A percentile compares a stretch with the other conserved stretches of the same genome.
phyloP scores from a whole-genome alignment of 2,329 filamentous ascomycete species.

The Exophiala lecanii-corni region DNA sequence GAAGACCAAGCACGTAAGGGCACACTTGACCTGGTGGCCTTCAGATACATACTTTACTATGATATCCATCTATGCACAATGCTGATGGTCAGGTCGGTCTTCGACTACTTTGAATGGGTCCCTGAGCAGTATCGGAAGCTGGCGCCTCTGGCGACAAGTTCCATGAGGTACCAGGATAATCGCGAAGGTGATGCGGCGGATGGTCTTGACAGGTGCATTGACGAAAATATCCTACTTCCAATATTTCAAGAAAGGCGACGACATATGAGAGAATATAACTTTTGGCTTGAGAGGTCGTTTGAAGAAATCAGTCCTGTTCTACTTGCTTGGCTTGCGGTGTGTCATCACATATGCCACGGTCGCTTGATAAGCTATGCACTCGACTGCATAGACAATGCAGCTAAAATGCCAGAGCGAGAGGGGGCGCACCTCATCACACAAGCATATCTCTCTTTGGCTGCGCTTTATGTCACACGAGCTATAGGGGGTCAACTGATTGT shows the following conservation, averaged over 20 bases:
- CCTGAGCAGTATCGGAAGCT: background rate
- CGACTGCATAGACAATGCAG: background rate
- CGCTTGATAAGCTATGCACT: background rate
- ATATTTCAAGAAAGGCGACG: background rate
- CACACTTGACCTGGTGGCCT: background rate
- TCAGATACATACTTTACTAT: background rate
- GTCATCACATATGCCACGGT: conserved; percentile 1
- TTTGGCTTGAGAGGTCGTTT: background rate
- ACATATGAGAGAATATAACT: background rate
- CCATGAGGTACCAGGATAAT: background rate
- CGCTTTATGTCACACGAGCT: background rate
- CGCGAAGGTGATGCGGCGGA: background rate
- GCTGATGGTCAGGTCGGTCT: background rate
- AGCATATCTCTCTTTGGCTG: background rate
- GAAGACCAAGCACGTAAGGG: background rate
- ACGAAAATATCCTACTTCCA: background rate
- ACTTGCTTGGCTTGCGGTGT: background rate
- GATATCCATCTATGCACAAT: background rate
- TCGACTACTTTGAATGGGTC: background rate
- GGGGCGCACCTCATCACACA: background rate
- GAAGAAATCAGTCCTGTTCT: background rate
- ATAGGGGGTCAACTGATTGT: background rate
- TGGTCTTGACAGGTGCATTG: background rate
- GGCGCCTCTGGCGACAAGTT: background rate
- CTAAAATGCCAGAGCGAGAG: background rate